A percentile compares a stretch with the other conserved stretches of the same genome.
Conservation (phyloP, 805 yeast genomes). For the Metschnikowia amazonensis region DNA sequence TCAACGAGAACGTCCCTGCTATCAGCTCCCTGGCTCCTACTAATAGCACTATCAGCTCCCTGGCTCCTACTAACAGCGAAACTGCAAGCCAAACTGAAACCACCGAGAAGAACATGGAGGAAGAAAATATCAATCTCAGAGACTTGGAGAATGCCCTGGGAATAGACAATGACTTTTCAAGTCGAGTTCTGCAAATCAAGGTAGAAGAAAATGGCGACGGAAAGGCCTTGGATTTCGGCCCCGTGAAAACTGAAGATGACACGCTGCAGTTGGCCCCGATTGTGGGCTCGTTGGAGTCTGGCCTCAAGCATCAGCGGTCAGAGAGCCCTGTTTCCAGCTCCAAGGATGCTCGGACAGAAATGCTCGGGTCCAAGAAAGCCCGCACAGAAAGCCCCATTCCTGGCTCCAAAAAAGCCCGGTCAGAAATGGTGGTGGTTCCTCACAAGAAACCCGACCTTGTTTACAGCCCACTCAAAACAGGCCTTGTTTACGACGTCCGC, state of each 20-base stretch:
- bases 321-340: background rate
- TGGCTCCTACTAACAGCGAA: background rate
- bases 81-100: background rate
- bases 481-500: conserved; percentile 91
- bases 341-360: conserved; percentile 1
- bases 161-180: background rate
- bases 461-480: conserved; percentile 79
- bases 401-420: background rate
- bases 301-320: conserved; percentile 1
- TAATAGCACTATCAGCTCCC: no score
- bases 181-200: background rate
- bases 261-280: background rate
- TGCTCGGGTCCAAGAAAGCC: background rate
- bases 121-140: background rate
- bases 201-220: background rate
- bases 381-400: background rate
- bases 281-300: background rate
- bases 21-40: background rate
- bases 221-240: background rate
- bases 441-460: conserved; percentile 61
- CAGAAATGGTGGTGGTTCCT: conserved; percentile 45
- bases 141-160: background rate
- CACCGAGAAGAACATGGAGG: background rate
- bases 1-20: background rate
- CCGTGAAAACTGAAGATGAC: background rate